Conservation (phyloP, 495 filamentous ascomycete genomes). For the Margaritispora aquatica region DNA sequence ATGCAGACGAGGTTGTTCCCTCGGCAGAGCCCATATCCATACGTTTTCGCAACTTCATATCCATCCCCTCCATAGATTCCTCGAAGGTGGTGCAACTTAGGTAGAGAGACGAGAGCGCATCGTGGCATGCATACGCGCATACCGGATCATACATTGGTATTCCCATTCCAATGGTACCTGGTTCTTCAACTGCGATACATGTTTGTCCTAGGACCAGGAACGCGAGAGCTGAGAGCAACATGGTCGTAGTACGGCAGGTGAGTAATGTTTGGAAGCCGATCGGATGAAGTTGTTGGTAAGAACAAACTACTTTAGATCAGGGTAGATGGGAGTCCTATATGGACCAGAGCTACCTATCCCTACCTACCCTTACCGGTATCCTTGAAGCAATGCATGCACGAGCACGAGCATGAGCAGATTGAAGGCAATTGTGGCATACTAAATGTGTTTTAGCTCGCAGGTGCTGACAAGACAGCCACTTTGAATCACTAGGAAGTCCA, state of each 20-base stretch:
- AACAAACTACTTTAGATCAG: not conserved
- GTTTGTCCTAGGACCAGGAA: not conserved
- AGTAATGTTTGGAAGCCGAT: not conserved
- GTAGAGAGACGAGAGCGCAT: not conserved
- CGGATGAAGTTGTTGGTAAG: not conserved
- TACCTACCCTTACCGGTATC: too few relatives aligned
- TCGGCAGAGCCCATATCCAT: not conserved
- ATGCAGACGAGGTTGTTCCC: not conserved
- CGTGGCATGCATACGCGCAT: not conserved
- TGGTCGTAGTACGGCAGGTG: not conserved
- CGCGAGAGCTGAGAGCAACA: not conserved
- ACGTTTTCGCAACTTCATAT: not conserved
- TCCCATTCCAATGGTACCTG: not conserved
- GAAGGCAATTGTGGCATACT: not conserved
- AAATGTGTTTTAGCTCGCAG: too few relatives aligned
- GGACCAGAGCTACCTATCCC: too few relatives aligned
- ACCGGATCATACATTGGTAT: not conserved
- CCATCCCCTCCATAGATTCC: not conserved
- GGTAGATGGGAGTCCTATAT: not conserved
- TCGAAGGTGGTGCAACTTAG: not conserved
- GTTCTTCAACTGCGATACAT: not conserved
- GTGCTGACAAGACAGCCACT: too few relatives aligned
- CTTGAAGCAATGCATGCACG: not conserved
- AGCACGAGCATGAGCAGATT: not conserved
- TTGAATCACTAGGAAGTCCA: too few relatives aligned